Evolutionary conservation across 2,329 filamentous ascomycete genomes (phyloP), one percentile per base, ranked within the genome.

Genomic region (Pezicula radicicola): DNA sequence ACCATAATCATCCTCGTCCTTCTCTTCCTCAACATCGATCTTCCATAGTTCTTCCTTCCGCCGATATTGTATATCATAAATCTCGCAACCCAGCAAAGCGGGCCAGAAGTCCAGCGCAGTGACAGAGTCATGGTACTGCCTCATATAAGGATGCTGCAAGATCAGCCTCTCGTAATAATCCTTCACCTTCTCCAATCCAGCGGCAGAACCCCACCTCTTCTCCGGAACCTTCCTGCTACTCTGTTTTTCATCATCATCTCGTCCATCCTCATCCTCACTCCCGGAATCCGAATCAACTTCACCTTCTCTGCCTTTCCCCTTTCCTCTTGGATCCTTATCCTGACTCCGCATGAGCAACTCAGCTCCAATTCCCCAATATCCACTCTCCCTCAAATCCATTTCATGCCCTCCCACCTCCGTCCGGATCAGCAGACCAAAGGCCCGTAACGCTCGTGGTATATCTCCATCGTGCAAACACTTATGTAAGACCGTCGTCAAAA

Each of bases 321-420:
- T 40, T 9, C 35, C 41, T 48, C 15, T 50, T 45, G 16, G 36
- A 18, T 33, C 15, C 8, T 16, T 25, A 19, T 63, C 52, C 28
- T 48, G 37, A 58, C 63, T 71, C 63, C 87, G 81, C 71, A 96
- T 83, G 51, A 96, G 71, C 18, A 97, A 81, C 70, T 96, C 92
- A 2, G 89, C 90, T 1, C 90, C 91, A 42, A 96, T 79, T 13
- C 86, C 86, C 93, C 92, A 97, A 58, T 88, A 79, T 35, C 83
- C 80, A 62, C 85, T 78, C 18, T 75, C 75, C 37, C 91, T 81
- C 45, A 93, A 68, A 65, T 96, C 90, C 18, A 92, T 75, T 6
- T 72, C 71, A 45, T 70, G 68, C 3, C 83, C 83, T 12, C 51
- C 57, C 21, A 85, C 72, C 46, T 78, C 80, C 44, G 83, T 78